Conservation (phyloP, 140 eudicot species). For the Anethum foeniculum region DNA sequence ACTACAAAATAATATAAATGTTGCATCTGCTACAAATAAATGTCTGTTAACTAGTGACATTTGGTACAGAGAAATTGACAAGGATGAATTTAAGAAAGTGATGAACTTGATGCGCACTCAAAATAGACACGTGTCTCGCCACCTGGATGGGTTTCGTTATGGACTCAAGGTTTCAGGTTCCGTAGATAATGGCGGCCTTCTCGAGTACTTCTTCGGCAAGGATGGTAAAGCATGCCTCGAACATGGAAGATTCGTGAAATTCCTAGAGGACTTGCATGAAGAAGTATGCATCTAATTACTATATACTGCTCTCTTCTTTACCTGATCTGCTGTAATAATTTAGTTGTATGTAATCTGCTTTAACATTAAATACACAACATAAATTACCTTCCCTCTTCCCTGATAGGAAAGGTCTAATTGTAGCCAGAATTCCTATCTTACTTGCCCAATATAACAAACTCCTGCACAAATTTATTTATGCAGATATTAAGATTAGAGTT, state of each 20-base stretch:
- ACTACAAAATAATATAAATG: neutral
- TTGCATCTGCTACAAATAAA: neutral
- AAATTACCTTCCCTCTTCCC: neutral
- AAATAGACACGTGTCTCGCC: slow-evolving; percentile 80
- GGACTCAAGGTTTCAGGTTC: slow-evolving; percentile 64
- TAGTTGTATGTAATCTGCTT: neutral
- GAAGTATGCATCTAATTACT: slow-evolving; percentile 36
- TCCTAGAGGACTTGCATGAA: slow-evolving; percentile 61
- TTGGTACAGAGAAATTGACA: slow-evolving; percentile 56
- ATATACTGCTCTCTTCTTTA: neutral
- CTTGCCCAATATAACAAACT: neutral
- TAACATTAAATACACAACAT: neutral
- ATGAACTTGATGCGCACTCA: slow-evolving; percentile 78
- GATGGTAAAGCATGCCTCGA: slow-evolving; percentile 55
- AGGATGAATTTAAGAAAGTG: slow-evolving; percentile 73
- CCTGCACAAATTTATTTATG: neutral
- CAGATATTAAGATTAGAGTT: slow-evolving; percentile 82
- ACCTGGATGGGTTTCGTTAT: slow-evolving; percentile 50
- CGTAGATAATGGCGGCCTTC: slow-evolving; percentile 73
- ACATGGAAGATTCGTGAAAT: slow-evolving; percentile 57
- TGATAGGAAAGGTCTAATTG: no score
- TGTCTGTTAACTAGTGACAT: neutral
- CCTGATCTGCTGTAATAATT: neutral
- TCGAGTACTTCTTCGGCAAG: slow-evolving; percentile 80
- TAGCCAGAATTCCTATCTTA: neutral